Evolutionary conservation across 352 stramenopile genomes (phyloP).

Genomic region (Phytophthora boehmeriae): DNA sequence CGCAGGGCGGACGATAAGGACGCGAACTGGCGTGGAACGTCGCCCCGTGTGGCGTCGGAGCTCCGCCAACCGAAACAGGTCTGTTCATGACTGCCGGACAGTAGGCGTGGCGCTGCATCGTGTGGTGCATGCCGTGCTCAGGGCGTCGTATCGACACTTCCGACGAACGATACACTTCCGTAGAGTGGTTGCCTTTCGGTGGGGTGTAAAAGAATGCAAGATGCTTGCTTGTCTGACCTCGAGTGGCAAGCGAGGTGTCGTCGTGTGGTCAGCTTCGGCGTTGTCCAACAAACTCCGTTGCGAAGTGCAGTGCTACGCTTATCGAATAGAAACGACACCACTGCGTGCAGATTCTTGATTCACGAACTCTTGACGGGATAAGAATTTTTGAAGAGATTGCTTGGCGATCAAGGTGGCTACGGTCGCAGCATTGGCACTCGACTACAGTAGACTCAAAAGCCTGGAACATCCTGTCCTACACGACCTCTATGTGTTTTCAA

Average conservation of each 20-base stretch:
- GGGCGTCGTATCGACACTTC: not conserved
- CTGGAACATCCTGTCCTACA: conserved; percentile 5
- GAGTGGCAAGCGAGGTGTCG: too few relatives aligned
- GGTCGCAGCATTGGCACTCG: not conserved
- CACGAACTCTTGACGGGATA: not conserved
- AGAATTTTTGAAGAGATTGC: not conserved
- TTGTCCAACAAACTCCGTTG: not conserved
- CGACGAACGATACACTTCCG: conserved; percentile 2
- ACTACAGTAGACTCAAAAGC: not conserved
- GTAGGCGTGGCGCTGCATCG: conserved; percentile 10
- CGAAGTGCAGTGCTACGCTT: too few relatives aligned
- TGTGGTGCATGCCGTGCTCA: not conserved
- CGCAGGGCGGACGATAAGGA: conserved; percentile 26
- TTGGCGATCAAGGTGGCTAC: not conserved
- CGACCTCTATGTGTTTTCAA: conserved; percentile 7
- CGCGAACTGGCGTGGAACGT: not conserved
- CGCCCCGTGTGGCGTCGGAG: conserved; percentile 7
- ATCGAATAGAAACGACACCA: conserved; percentile 1
- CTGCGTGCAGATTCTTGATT: not conserved
- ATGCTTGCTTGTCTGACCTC: not conserved
- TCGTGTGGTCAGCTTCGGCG: not conserved
- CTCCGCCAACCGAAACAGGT: conserved; percentile 8
- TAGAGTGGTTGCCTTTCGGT: conserved; percentile 7
- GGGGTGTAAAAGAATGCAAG: not conserved
- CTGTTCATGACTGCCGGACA: conserved; percentile 10